phyloP scores from a whole-genome alignment of 129 eudicot species.

The Sambucus nigra region DNA sequence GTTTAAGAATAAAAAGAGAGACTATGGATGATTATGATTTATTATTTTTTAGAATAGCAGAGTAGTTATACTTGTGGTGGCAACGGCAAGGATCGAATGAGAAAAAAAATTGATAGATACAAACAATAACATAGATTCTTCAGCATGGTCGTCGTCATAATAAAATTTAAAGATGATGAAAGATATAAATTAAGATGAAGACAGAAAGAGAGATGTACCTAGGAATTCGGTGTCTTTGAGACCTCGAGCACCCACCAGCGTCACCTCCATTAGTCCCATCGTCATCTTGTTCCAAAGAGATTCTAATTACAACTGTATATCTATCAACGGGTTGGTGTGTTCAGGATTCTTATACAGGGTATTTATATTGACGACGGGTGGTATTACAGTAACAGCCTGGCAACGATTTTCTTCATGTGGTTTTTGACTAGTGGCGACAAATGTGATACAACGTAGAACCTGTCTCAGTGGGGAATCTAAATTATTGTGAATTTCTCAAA shows the following conservation, averaged over 20 bases:
- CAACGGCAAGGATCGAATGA: not conserved
- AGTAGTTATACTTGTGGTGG: not conserved
- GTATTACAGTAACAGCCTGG: not conserved
- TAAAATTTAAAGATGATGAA: not conserved
- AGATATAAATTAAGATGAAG: not conserved
- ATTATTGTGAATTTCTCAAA: no score
- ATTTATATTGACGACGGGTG: no score
- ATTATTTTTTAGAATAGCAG: not conserved
- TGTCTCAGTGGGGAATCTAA: no score
- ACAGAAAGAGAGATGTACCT: slow-evolving; percentile 21
- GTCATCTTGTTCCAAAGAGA: slow-evolving; percentile 25
- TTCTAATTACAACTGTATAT: not conserved
- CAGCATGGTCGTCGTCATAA: no score
- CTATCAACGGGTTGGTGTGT: not conserved
- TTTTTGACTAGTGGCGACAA: no score
- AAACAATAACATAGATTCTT: not conserved
- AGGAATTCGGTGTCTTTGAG: slow-evolving; percentile 46
- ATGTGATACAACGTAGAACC: no score
- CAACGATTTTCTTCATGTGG: not conserved
- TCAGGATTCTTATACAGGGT: not conserved
- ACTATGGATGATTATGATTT: no score
- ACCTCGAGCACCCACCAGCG: slow-evolving; percentile 44
- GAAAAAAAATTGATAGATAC: not conserved
- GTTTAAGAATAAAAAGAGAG: no score
- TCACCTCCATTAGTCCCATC: slow-evolving; percentile 63